These are phyloP conservation scores for Pseudotulostoma volvatum DNA, from an alignment of 495 filamentous ascomycete genomes.

Conservation along the genomic window DNA sequence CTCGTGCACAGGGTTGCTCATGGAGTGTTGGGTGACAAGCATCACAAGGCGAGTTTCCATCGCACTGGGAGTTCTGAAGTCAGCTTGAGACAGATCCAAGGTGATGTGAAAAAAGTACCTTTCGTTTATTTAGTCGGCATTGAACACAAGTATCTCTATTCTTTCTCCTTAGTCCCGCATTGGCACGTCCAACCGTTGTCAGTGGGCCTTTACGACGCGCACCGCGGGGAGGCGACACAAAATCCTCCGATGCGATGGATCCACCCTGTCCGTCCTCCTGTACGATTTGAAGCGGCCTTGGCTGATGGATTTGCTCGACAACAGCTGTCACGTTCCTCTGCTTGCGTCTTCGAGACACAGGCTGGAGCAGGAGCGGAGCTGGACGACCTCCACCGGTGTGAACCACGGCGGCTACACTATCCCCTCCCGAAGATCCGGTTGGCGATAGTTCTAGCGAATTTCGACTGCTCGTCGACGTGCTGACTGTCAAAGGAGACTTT, in stretches of 20 bases:
- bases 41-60: slow-evolving; percentile 32
- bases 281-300: slow-evolving; percentile 30
- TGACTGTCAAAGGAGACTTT: neutral
- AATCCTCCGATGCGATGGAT: slow-evolving; percentile 32
- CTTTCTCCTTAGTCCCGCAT: slow-evolving; percentile 30
- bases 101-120: slow-evolving; percentile 11
- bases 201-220: slow-evolving; percentile 32
- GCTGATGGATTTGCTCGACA: slow-evolving; percentile 13
- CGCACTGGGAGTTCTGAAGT: slow-evolving; percentile 21
- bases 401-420: too few relatives aligned
- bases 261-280: slow-evolving; percentile 33
- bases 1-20: slow-evolving; percentile 32
- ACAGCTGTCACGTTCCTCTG: slow-evolving; percentile 16
- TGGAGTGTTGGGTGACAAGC: slow-evolving; percentile 31
- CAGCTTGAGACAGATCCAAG: neutral
- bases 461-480: too few relatives aligned
- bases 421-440: too few relatives aligned
- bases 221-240: slow-evolving; percentile 29
- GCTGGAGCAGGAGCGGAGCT: neutral
- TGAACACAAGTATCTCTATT: slow-evolving; percentile 36
- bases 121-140: slow-evolving; percentile 33
- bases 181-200: slow-evolving; percentile 28
- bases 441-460: too few relatives aligned
- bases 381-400: too few relatives aligned
- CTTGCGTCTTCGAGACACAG: slow-evolving; percentile 27